phyloP scores from a whole-genome alignment of 495 filamentous ascomycete species.

The Xylona heveae region DNA sequence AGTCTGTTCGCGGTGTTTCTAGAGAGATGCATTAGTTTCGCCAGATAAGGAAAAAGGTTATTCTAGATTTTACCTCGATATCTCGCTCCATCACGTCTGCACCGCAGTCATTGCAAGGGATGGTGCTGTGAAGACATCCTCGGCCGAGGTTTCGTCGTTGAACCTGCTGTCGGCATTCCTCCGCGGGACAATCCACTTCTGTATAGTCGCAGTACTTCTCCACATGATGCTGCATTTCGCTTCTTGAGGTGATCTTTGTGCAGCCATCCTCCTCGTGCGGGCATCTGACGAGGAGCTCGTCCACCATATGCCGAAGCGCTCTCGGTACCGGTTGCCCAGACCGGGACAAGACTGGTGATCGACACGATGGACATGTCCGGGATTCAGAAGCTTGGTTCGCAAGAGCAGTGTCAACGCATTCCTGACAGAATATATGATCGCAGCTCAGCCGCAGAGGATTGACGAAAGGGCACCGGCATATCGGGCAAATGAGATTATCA shows the following conservation, averaged over 20 bases:
- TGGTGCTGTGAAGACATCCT: conserved; percentile 35
- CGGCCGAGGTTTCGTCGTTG: conserved; percentile 28
- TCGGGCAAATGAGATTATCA: conserved; percentile 62
- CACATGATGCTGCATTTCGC: conserved; percentile 51
- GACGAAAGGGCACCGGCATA: conserved; percentile 59
- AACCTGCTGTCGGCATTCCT: conserved; percentile 18
- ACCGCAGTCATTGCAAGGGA: conserved; percentile 31
- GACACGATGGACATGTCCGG: conserved; percentile 26
- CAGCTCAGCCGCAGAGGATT: conserved; percentile 48
- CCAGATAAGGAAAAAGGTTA: conserved; percentile 11
- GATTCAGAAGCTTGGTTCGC: conserved; percentile 17
- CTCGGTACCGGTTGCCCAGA: conserved; percentile 18
- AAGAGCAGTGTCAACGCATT: conserved; percentile 41
- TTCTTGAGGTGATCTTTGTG: conserved; percentile 33
- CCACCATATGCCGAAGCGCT: conserved; percentile 43
- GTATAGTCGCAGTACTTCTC: conserved; percentile 52
- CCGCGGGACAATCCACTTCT: conserved; percentile 35
- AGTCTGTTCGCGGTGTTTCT: conserved; percentile 25
- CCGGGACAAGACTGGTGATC: conserved; percentile 4
- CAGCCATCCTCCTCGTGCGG: conserved; percentile 44
- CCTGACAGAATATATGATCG: conserved; percentile 55
- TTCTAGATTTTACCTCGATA: conserved; percentile 21
- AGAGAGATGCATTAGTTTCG: conserved; percentile 1
- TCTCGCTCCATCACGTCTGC: conserved; percentile 33
- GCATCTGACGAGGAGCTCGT: conserved; percentile 55